phyloP scores from a whole-genome alignment of 768 basidiomycete genomes.

The Postia placenta region DNA sequence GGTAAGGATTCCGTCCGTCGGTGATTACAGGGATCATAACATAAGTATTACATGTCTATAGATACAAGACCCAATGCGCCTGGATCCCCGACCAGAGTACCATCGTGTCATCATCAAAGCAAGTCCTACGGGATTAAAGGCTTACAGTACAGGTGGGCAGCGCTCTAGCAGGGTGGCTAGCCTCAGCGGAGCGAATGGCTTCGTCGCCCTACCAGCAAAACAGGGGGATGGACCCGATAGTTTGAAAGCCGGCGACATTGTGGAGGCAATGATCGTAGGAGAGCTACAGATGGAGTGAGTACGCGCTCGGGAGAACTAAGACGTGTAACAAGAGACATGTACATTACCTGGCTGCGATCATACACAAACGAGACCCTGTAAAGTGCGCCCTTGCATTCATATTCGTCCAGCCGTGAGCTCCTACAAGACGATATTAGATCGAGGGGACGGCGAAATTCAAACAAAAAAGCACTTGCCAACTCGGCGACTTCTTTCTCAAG shows the following conservation, averaged over 20 bases:
- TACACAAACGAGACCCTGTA: too few relatives aligned
- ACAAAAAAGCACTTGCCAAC: slow-evolving; percentile 46
- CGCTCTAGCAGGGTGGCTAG: slow-evolving; percentile 79
- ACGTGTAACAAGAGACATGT: neutral
- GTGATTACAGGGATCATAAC: slow-evolving; percentile 2
- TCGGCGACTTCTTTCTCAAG: slow-evolving; percentile 58
- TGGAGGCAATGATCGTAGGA: slow-evolving; percentile 61
- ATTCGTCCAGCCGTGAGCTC: neutral
- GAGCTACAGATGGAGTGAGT: slow-evolving; percentile 39
- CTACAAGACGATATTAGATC: neutral
- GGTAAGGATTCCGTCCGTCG: slow-evolving; percentile 33
- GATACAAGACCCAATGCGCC: slow-evolving; percentile 54
- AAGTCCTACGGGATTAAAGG: slow-evolving; percentile 41
- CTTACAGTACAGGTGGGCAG: slow-evolving; percentile 82
- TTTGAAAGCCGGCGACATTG: slow-evolving; percentile 49
- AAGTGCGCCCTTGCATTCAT: too few relatives aligned
- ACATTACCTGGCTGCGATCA: neutral
- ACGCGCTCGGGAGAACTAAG: neutral
- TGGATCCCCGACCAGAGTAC: slow-evolving; percentile 76
- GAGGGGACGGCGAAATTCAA: too few relatives aligned
- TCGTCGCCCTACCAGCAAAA: slow-evolving; percentile 59
- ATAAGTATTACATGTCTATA: slow-evolving; percentile 19
- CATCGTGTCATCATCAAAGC: slow-evolving; percentile 68
- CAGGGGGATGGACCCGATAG: slow-evolving; percentile 25
- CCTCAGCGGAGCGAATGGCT: slow-evolving; percentile 72